Evolutionary conservation across 495 filamentous ascomycete genomes (phyloP), one percentile per base, ranked within the genome.

Genomic region (Penicillium crystallinum): DNA sequence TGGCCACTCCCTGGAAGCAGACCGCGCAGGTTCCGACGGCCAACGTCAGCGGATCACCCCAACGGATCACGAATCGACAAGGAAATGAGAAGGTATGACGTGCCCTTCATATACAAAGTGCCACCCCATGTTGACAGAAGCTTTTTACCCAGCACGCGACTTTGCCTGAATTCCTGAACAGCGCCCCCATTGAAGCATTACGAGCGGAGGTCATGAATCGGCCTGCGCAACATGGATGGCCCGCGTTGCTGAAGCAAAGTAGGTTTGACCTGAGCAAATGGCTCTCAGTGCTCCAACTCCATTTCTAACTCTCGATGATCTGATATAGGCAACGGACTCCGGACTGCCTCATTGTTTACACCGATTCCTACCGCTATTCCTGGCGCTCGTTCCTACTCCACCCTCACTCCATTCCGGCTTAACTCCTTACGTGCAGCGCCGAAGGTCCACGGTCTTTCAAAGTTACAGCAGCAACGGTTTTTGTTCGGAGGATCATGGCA

Each of bases 401-500:
- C 73, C 14, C 23, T 73, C 34, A 57, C 72, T 8, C 54, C 58
- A 19, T 62, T 71, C 55, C 56, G 56, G 19, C 37, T 69, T 15
- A 62, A 55, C 38, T 49, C 46, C 12, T 31, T 66, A 14, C 67
- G 62, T n/a, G 51, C 56, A 4, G 47, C 51, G 2, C 53, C 64
- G 3, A 63, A 59, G 19, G 9, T 58, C 12, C 52, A 48, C 6
- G 64, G 62, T 10, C 52, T 71, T 14, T 64, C 64, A 1, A 63
- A 54, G 31, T 12, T 63, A 6, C 65, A 73, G 19, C 70, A 75
- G 44, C 72, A 76, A 52, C 73, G 80, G 18, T 72, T 80, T 33
- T 69, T 85, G 47, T 82, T 81, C 17, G 77, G 76, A 17, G 76
- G 75, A 12, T 70, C 76, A 27, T 81, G 81, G 40, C 78, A 78